These are phyloP conservation scores for Pleurotus tuber-regium DNA, from an alignment of 768 basidiomycete species.

Conservation along the genomic window DNA sequence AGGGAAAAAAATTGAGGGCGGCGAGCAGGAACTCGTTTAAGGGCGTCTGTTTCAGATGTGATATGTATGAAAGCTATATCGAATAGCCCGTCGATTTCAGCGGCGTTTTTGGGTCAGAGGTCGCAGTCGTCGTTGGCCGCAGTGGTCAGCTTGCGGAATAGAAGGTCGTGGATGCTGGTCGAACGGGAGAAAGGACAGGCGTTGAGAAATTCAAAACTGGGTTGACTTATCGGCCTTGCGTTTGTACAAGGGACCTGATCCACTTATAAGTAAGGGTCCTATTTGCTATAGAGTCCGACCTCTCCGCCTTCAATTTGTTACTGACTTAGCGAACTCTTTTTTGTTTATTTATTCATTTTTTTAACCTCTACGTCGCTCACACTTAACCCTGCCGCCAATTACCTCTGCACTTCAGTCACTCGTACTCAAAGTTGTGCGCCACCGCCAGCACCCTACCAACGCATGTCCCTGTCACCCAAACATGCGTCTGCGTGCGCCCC, in stretches of 20 bases:
- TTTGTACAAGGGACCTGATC: slow-evolving; percentile 8
- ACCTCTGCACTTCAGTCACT: slow-evolving; percentile 1
- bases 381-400: slow-evolving; percentile 1
- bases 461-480: slow-evolving; percentile 1
- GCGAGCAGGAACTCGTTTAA: not conserved
- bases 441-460: not conserved
- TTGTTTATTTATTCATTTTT: not conserved
- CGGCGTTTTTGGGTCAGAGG: not conserved
- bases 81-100: too few species aligned
- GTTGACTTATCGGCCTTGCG: slow-evolving; percentile 11
- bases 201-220: slow-evolving; percentile 8
- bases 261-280: slow-evolving; percentile 8
- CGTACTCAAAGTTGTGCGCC: not conserved
- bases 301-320: slow-evolving; percentile 1
- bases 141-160: not conserved
- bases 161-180: slow-evolving; percentile 2
- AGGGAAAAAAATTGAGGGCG: not conserved
- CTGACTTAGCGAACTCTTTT: slow-evolving; percentile 6
- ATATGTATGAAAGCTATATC: too few species aligned
- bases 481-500: not conserved
- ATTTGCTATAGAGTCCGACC: slow-evolving; percentile 6
- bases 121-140: not conserved
- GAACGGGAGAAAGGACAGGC: slow-evolving; percentile 2
- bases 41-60: not conserved
- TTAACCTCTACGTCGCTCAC: not conserved